These are phyloP conservation scores for Coleophoma eucalyptorum DNA, from an alignment of 2,329 filamentous ascomycete species.

Conservation along the genomic window DNA sequence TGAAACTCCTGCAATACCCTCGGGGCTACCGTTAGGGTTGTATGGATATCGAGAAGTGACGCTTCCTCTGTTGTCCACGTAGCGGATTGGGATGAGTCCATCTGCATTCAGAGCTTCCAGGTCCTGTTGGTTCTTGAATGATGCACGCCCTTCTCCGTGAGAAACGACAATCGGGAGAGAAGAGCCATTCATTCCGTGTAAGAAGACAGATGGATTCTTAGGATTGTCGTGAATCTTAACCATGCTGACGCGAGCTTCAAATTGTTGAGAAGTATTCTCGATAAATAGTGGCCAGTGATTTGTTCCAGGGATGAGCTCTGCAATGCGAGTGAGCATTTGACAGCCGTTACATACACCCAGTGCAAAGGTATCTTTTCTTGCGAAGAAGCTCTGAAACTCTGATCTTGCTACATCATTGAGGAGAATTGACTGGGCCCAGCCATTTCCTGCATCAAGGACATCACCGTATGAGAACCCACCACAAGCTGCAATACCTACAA, in stretches of 20 bases:
- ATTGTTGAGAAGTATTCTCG: constrained; percentile 80
- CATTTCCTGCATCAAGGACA: constrained; percentile 88
- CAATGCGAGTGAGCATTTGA: constrained; percentile 84
- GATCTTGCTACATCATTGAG: constrained; percentile 70
- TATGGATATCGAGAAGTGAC: constrained; percentile 81
- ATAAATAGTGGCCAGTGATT: constrained; percentile 83
- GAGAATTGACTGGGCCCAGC: constrained; percentile 92
- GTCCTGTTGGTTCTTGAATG: constrained; percentile 53
- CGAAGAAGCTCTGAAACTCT: constrained; percentile 84
- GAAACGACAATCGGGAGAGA: constrained; percentile 82
- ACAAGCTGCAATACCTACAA: constrained; percentile 87
- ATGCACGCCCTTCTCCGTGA: constrained; percentile 85
- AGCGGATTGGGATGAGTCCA: constrained; percentile 74
- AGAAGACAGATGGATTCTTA: constrained; percentile 69
- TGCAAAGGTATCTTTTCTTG: constrained; percentile 82
- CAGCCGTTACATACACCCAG: constrained; percentile 97
- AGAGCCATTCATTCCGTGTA: constrained; percentile 82
- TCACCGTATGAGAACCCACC: constrained; percentile 93
- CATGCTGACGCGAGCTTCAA: constrained; percentile 86
- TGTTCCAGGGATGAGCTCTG: constrained; percentile 82
- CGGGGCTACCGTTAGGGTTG: constrained; percentile 74
- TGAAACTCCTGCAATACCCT: constrained; percentile 65
- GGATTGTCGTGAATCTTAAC: constrained; percentile 68
- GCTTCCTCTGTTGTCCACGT: constrained; percentile 75
- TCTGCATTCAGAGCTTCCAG: constrained; percentile 54